phyloP scores from a whole-genome alignment of 2,329 filamentous ascomycete genomes.

The Phaeophleospora eucalypticola region DNA sequence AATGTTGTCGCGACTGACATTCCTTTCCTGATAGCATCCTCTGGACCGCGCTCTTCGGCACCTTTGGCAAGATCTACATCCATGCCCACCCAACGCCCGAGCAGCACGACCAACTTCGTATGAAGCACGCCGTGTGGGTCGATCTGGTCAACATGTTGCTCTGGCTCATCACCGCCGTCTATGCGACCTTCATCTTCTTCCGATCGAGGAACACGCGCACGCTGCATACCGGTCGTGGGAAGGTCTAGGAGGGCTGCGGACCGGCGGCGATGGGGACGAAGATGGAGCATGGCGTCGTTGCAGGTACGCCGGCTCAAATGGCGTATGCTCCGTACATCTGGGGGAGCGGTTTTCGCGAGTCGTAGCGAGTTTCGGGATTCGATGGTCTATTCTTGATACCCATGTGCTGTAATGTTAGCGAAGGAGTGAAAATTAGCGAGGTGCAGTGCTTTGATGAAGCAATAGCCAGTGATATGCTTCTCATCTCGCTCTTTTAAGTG shows the following conservation, averaged over 20 bases:
- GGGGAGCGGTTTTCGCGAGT: neutral
- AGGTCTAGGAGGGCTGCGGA: constrained; percentile 28
- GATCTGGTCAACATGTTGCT: constrained; percentile 70
- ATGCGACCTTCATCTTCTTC: constrained; percentile 57
- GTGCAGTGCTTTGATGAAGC: neutral
- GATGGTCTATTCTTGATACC: constrained; percentile 9
- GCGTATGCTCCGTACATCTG: neutral
- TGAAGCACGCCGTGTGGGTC: constrained; percentile 86
- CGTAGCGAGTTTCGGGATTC: neutral
- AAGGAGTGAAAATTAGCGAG: neutral
- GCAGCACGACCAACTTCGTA: constrained; percentile 58
- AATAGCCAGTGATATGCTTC: neutral
- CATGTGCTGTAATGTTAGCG: constrained; percentile 9
- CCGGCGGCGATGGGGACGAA: constrained; percentile 12
- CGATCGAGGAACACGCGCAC: constrained; percentile 45
- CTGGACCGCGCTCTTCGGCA: constrained; percentile 76
- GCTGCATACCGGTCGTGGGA: constrained; percentile 30
- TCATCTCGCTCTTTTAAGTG: too few relatives aligned
- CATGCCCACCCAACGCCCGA: constrained; percentile 56
- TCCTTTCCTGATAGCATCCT: constrained; percentile 48
- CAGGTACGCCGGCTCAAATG: constrained; percentile 6
- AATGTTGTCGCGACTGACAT: too few relatives aligned
- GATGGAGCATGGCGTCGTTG: constrained; percentile 10
- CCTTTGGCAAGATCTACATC: constrained; percentile 81
- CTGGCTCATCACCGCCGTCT: constrained; percentile 64